A percentile compares a stretch with the other conserved stretches of the same genome.
Conservation (phyloP, 176 grass and related monocot genomes). For the Tillandsia fasciculata region DNA sequence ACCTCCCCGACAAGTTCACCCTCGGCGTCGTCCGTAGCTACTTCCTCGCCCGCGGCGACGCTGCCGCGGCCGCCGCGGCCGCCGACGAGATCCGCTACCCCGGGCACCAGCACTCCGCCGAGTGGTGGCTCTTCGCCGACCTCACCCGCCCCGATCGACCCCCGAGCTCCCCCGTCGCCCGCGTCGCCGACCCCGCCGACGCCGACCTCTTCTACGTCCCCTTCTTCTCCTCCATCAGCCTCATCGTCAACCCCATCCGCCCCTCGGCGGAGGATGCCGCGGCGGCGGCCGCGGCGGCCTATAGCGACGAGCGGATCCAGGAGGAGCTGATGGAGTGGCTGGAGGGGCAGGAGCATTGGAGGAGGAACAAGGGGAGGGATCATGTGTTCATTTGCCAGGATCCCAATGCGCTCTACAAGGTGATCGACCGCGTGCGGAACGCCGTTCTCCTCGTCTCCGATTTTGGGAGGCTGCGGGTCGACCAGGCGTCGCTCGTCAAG, state of each 20-base stretch:
- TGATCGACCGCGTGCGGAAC: conserved; percentile 65
- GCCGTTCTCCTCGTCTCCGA: conserved; percentile 80
- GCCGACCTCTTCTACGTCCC: conserved; percentile 96
- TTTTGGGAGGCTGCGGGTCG: conserved; percentile 55
- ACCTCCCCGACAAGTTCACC: conserved; percentile 61
- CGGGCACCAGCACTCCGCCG: conserved; percentile 82
- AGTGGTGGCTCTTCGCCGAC: conserved; percentile 79
- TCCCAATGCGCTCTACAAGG: conserved; percentile 67
- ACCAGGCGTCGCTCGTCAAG: conserved; percentile 83
- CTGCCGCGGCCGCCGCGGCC: conserved; percentile 4
- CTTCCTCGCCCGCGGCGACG: conserved; percentile 29
- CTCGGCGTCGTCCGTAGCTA: conserved; percentile 74
- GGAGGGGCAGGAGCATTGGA: conserved; percentile 61
- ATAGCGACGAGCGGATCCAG: conserved; percentile 69
- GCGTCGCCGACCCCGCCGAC: conserved; percentile 44
- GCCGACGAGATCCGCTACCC: conserved; percentile 51
- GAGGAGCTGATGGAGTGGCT: conserved; percentile 82
- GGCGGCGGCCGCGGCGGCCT: conserved; percentile 14
- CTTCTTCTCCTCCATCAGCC: conserved; percentile 92
- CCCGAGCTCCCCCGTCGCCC: conserved; percentile 29
- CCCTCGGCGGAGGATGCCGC: conserved; percentile 18
- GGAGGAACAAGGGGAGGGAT: conserved; percentile 53
- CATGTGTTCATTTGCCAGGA: conserved; percentile 95
- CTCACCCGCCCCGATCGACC: conserved; percentile 29
- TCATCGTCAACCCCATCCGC: conserved; percentile 78